Evolutionary conservation across 2,329 filamentous ascomycete species (phyloP), one percentile per base, ranked within the genome.

Genomic region (Magnaporthiopsis incrustans): DNA sequence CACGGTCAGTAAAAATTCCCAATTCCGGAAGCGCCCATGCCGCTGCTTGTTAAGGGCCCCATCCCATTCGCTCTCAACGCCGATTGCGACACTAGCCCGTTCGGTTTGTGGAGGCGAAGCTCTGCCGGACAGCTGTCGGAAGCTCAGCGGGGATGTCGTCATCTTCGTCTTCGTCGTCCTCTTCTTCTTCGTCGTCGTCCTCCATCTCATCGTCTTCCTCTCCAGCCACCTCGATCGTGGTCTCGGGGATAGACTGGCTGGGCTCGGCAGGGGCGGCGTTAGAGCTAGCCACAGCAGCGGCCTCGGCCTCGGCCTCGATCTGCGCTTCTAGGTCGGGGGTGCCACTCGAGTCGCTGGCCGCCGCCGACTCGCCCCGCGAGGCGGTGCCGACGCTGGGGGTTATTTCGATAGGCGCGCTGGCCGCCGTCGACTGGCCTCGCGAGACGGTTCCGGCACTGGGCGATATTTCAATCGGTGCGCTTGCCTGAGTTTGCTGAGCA

Each of bases 61-160:
- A 35, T 35, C 8, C 8, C 35, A 38, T 18, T 18, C 15, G 15
- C 35, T 38, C 35, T 38, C 12, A 38, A 38, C 35, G 12, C 35
- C 33, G 11, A 35, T 35, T 4, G 35, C 35, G 35, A 6, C n/a
- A n/a, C 22, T 22, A 53, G 10, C 44, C 44, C 22, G n/a, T n/a
- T n/a, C 44, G 44, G 44, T 8, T 53, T 10, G 44, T n/a, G 18
- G 44, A 53, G 44, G 18, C 44, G 22, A 75, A 63, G 22, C 70
- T 73, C 64, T 72, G 70, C 22, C 71, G 68, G 10, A 74, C 69
- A n/a, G 70, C 69, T 0, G 70, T 59, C 0, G 74, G 74, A 22
- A 76, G 66, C 8, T 68, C 70, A 1, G 74, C 70, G 0, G 74
- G 74, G 38, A 76, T 76, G 57, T 75, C 74, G 12, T 73, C 72